These are phyloP conservation scores for Penicillium crustosum DNA, from an alignment of 2,329 filamentous ascomycete species.

Conservation along the genomic window DNA sequence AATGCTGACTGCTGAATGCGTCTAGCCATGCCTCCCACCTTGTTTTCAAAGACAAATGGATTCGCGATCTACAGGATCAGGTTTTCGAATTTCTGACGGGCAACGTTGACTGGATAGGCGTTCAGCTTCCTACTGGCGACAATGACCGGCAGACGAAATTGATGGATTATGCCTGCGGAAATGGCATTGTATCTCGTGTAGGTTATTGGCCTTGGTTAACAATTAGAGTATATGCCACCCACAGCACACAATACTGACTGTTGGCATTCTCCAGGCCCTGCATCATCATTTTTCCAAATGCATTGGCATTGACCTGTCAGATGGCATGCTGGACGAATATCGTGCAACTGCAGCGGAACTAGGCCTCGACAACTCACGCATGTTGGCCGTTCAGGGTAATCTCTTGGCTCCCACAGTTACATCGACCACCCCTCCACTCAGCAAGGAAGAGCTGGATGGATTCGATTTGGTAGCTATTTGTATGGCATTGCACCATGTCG, in stretches of 20 bases:
- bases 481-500: constrained; percentile 5
- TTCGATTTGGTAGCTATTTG: constrained; percentile 2
- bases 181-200: constrained; percentile 2
- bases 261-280: neutral
- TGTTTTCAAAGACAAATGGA: neutral
- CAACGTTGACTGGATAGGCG: neutral
- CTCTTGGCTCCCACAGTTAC: neutral
- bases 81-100: neutral
- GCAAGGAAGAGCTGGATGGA: neutral
- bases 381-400: neutral
- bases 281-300: constrained; percentile 1
- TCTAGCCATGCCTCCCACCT: neutral
- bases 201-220: neutral
- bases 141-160: neutral
- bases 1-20: neutral
- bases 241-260: neutral
- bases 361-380: neutral
- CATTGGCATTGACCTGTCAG: neutral
- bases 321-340: neutral
- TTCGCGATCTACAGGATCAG: neutral
- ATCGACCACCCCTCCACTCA: neutral
- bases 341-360: neutral
- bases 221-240: neutral
- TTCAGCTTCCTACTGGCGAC: neutral
- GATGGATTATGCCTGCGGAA: constrained; percentile 5